Conservation (phyloP, 208 protist species). For the Acanthamoeba castellanii region DNA sequence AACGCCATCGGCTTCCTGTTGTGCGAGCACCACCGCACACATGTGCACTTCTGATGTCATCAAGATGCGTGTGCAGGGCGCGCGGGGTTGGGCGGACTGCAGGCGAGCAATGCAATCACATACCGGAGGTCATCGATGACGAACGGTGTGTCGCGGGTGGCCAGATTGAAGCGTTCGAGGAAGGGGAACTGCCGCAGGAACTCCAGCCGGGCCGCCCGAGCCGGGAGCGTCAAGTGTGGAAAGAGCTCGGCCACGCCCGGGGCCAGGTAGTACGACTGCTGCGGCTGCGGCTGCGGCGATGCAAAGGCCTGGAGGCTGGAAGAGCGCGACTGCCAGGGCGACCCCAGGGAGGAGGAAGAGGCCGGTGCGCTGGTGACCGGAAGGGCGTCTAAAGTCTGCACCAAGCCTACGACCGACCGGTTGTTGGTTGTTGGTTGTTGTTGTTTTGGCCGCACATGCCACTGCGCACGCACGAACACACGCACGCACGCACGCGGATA, state of each 20-base stretch:
- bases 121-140: not conserved
- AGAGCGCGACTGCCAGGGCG: too few species aligned
- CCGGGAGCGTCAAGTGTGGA: not conserved
- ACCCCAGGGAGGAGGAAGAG: too few species aligned
- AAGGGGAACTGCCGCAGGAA: conserved; percentile 15
- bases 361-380: not conserved
- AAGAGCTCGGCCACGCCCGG: not conserved
- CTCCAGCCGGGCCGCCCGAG: not conserved
- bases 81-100: too few species aligned
- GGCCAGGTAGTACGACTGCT: too few species aligned
- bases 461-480: not conserved
- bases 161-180: not conserved
- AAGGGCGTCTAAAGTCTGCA: not conserved
- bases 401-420: not conserved
- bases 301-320: too few species aligned
- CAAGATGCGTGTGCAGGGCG: too few species aligned
- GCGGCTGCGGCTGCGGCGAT: too few species aligned
- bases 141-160: not conserved
- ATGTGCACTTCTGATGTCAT: too few species aligned
- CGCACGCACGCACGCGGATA: not conserved
- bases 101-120: too few species aligned
- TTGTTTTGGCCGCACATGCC: too few species aligned
- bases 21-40: too few species aligned
- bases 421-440: not conserved
- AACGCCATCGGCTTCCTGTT: too few species aligned